These are phyloP conservation scores for Spirogloea muscicola DNA, from an alignment of 139 green algal genomes.

Conservation along the genomic window DNA sequence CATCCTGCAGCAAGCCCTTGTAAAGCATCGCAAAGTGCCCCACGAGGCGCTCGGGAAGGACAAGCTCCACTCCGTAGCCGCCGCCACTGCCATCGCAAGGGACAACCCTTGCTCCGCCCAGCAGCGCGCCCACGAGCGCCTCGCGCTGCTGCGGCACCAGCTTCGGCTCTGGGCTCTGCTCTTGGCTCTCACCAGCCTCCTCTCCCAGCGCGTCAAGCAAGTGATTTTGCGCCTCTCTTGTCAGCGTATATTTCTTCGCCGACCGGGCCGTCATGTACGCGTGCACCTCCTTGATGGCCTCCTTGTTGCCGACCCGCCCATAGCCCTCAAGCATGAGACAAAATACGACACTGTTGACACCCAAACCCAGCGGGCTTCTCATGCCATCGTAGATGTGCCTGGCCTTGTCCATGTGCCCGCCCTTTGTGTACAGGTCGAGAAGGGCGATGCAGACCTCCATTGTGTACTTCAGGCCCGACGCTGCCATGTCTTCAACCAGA, in stretches of 20 bases:
- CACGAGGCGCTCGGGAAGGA: too few species aligned
- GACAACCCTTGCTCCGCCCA: slow-evolving; percentile 7
- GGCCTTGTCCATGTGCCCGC: not conserved
- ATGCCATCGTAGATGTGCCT: slow-evolving; percentile 14
- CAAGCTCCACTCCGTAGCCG: too few species aligned
- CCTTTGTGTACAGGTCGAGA: slow-evolving; percentile 25
- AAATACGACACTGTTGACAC: slow-evolving; percentile 8
- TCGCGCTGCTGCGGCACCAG: slow-evolving; percentile 11
- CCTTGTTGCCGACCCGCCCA: not conserved
- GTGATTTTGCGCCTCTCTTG: too few species aligned
- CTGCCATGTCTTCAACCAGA: slow-evolving; percentile 8
- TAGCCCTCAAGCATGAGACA: slow-evolving; percentile 3
- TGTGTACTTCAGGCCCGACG: not conserved
- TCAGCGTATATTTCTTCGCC: too few species aligned
- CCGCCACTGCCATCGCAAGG: not conserved
- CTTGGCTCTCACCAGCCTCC: not conserved
- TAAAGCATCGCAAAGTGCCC: too few species aligned
- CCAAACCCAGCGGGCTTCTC: not conserved
- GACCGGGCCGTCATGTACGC: too few species aligned
- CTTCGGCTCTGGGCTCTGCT: slow-evolving; percentile 5
- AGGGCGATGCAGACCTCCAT: not conserved
- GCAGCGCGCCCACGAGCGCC: slow-evolving; percentile 1
- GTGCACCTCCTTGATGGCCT: not conserved
- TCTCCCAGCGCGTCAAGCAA: too few species aligned
- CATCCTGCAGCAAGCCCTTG: too few species aligned